Conservation (phyloP, 352 stramenopile species). For the Phytophthora lateralis region DNA sequence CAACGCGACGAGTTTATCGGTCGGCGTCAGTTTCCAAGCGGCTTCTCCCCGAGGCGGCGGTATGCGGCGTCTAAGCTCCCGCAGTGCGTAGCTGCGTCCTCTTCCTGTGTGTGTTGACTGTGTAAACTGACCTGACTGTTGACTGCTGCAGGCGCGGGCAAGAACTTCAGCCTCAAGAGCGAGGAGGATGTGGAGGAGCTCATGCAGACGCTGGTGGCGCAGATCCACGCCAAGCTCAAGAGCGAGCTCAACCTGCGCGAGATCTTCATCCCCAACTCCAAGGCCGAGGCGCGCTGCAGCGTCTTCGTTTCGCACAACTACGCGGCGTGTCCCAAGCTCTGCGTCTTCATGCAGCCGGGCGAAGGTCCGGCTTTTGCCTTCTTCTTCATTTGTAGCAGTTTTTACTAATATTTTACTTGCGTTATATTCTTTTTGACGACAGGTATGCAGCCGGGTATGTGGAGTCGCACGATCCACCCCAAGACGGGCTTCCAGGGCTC, state of each 20-base stretch:
- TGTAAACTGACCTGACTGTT: background rate
- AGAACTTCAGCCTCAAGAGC: conserved; percentile 82
- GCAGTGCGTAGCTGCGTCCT: conserved; percentile 34
- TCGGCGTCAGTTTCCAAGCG: conserved; percentile 17
- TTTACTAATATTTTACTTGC: background rate
- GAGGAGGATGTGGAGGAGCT: conserved; percentile 87
- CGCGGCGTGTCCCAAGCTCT: conserved; percentile 77
- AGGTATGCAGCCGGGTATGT: conserved; percentile 79
- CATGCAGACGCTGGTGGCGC: conserved; percentile 81
- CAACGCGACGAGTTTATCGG: conserved; percentile 25
- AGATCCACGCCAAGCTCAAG: conserved; percentile 89
- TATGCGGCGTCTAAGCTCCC: conserved; percentile 65
- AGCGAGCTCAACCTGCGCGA: conserved; percentile 83
- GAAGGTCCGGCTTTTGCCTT: conserved; percentile 37
- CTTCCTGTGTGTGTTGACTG: background rate
- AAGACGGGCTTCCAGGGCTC: conserved; percentile 87
- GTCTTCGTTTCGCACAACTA: conserved; percentile 89
- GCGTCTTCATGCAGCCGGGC: conserved; percentile 81
- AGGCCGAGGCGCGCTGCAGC: conserved; percentile 85
- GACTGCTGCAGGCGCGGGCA: conserved; percentile 34
- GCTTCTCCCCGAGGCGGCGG: background rate
- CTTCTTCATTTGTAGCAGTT: background rate
- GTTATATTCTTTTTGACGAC: conserved; percentile 4
- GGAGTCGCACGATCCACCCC: conserved; percentile 70
- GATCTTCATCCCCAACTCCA: conserved; percentile 90